Conservation (phyloP, 345 rosid genomes). For the Pugionium dolabratum region DNA sequence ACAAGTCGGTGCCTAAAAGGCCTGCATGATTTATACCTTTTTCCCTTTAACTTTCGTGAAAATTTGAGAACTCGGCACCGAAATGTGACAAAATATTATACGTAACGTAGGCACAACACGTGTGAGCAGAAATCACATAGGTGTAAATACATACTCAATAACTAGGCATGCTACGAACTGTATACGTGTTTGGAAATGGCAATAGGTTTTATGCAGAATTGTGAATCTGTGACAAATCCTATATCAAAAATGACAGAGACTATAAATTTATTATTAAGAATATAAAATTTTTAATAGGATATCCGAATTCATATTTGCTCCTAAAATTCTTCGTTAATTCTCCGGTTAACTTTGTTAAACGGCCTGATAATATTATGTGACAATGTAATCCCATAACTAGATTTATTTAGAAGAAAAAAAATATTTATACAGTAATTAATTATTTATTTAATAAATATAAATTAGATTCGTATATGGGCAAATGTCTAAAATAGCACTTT, state of each 20-base stretch:
- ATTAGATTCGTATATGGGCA: too few species aligned
- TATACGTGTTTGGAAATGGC: conserved; percentile 5
- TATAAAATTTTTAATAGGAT: too few species aligned
- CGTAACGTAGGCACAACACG: conserved; percentile 6
- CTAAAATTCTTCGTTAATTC: too few species aligned
- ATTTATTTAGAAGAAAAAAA: too few species aligned
- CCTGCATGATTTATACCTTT: background rate
- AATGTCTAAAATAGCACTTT: too few species aligned
- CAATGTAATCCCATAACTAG: too few species aligned
- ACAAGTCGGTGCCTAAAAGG: conserved; percentile 31
- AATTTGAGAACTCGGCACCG: conserved; percentile 20
- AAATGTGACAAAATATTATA: conserved; percentile 14
- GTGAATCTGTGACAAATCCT: background rate
- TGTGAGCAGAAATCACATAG: conserved; percentile 4
- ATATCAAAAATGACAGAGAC: background rate
- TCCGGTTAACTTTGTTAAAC: too few species aligned
- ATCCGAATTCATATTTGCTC: too few species aligned
- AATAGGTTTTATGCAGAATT: background rate
- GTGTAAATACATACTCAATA: background rate
- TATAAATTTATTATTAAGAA: too few species aligned
- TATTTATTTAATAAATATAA: too few species aligned
- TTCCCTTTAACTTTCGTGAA: background rate
- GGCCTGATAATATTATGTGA: too few species aligned
- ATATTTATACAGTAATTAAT: too few species aligned
- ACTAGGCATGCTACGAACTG: background rate